Conservation (phyloP, 2,329 filamentous ascomycete species). For the Xylaria multiplex region DNA sequence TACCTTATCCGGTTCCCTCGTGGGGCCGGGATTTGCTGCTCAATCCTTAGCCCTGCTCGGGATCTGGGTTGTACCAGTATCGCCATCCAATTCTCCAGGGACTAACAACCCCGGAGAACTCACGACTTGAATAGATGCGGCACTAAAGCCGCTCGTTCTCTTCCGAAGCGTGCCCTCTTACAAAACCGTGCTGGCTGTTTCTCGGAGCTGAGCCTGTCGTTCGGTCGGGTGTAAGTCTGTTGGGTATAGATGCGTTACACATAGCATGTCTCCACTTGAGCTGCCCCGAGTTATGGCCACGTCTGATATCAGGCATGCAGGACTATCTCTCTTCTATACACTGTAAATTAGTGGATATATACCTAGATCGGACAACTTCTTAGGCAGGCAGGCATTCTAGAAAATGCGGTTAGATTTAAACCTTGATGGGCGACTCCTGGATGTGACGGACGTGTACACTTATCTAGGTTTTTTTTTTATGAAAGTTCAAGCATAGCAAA, state of each 20-base stretch:
- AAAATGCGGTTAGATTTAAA: conserved; percentile 15
- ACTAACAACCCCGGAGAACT: not conserved
- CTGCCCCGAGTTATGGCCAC: not conserved
- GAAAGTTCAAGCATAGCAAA: not conserved
- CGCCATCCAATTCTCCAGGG: conserved; percentile 3
- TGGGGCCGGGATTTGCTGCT: conserved; percentile 35
- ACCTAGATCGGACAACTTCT: not conserved
- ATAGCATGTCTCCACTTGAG: conserved; percentile 24
- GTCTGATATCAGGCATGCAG: conserved; percentile 11
- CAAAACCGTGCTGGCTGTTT: not conserved
- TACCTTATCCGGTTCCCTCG: conserved; percentile 9
- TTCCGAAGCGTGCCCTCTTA: not conserved
- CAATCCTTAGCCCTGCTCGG: conserved; percentile 27
- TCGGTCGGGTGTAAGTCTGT: not conserved
- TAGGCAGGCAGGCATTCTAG: conserved; percentile 1
- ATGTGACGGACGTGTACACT: not conserved
- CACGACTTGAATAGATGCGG: conserved; percentile 4
- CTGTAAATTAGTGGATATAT: conserved; percentile 10
- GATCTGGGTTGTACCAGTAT: conserved; percentile 26
- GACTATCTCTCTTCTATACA: not conserved
- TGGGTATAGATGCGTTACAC: not conserved
- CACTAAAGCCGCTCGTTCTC: not conserved
- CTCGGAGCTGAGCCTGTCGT: not conserved
- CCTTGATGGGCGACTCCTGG: not conserved
- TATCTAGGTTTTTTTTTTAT: not conserved